Evolutionary conservation across 257 asterid genomes (phyloP).

Genomic region (Solanum appendiculatum): DNA sequence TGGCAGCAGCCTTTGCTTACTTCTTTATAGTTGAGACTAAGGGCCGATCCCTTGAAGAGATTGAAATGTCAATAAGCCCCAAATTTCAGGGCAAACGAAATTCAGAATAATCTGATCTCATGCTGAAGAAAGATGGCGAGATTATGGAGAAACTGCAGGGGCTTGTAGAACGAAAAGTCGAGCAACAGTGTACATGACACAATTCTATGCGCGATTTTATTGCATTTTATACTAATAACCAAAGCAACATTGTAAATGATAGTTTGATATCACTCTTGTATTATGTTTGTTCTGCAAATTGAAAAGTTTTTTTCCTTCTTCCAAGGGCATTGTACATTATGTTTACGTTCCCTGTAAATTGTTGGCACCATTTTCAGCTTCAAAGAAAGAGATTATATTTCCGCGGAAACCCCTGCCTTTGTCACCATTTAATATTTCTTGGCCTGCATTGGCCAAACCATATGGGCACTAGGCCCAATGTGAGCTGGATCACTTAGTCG

Average conservation of each 20-base stretch:
- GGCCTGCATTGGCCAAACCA: too few relatives aligned
- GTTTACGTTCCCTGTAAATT: not conserved
- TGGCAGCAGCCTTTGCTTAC: constrained; percentile 63
- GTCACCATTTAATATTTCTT: too few relatives aligned
- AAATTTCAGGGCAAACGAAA: constrained; percentile 11
- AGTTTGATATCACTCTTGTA: not conserved
- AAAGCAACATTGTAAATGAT: not conserved
- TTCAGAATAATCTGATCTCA: not conserved
- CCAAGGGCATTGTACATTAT: not conserved
- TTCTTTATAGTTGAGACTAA: constrained; percentile 58
- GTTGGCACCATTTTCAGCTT: not conserved
- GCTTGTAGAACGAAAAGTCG: not conserved
- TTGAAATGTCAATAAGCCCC: constrained; percentile 52
- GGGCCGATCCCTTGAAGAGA: constrained; percentile 85
- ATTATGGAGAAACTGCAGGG: not conserved
- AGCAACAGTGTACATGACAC: not conserved
- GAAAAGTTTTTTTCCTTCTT: not conserved
- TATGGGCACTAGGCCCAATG: too few relatives aligned
- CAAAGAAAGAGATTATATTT: not conserved
- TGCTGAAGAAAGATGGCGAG: not conserved
- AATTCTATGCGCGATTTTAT: not conserved
- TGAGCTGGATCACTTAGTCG: too few relatives aligned
- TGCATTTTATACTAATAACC: not conserved
- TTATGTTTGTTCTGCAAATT: not conserved
- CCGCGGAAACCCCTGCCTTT: too few relatives aligned